Conservation (phyloP, 371 early-diverging fungal genomes). For the Syncephalastrum racemosum region DNA sequence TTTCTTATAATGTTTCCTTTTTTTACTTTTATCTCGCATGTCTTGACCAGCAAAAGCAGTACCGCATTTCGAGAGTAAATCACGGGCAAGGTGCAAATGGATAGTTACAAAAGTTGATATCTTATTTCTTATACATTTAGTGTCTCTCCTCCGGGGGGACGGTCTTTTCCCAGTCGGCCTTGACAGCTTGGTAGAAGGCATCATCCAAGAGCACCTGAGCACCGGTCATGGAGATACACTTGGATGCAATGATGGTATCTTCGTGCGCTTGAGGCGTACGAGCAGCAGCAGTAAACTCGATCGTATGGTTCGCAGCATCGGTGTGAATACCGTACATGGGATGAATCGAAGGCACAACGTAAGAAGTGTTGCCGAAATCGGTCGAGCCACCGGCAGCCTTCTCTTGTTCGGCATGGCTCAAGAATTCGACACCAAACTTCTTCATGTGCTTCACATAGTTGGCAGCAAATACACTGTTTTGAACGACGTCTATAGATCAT, state of each 20-base stretch:
- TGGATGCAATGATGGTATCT: slow-evolving; percentile 41
- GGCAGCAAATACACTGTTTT: slow-evolving; percentile 60
- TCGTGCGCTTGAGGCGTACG: slow-evolving; percentile 60
- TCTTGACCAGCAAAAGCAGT: too few relatives aligned
- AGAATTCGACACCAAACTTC: slow-evolving; percentile 43
- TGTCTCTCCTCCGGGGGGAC: slow-evolving; percentile 1
- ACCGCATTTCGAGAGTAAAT: too few relatives aligned
- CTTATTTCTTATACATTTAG: too few relatives aligned
- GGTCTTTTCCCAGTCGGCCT: slow-evolving; percentile 14
- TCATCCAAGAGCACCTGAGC: slow-evolving; percentile 8
- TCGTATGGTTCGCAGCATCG: slow-evolving; percentile 61
- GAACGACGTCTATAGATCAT: slow-evolving; percentile 36
- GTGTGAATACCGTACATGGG: slow-evolving; percentile 45
- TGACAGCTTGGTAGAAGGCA: slow-evolving; percentile 11
- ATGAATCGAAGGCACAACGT: slow-evolving; percentile 52
- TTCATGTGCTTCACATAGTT: slow-evolving; percentile 60
- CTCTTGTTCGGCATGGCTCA: slow-evolving; percentile 38
- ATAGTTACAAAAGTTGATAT: too few relatives aligned
- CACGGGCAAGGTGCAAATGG: too few relatives aligned
- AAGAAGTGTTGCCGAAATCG: slow-evolving; percentile 79
- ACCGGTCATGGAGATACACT: slow-evolving; percentile 17
- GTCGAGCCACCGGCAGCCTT: slow-evolving; percentile 57
- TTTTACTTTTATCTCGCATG: too few relatives aligned
- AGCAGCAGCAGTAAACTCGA: slow-evolving; percentile 63
- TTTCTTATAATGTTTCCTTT: too few relatives aligned